Conservation (phyloP, 306 rosid genomes). For the Spatholobus suberectus region DNA sequence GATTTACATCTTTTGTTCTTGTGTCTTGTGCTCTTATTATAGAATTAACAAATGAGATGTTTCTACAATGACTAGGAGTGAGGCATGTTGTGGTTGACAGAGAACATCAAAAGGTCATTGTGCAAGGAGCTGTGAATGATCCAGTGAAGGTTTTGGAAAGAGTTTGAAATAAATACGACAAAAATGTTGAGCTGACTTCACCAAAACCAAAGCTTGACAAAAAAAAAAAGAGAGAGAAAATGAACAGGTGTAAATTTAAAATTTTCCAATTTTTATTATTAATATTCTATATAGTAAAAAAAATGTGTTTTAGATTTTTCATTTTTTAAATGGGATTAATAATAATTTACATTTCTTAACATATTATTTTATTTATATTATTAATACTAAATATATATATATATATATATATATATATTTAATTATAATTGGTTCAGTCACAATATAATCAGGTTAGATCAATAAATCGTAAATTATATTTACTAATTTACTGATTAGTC, state of each 20-base stretch:
- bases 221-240: slow-evolving; percentile 45
- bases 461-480: too few species aligned
- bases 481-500: too few species aligned
- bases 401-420: too few species aligned
- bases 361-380: too few species aligned
- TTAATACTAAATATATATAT: too few species aligned
- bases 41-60: neutral
- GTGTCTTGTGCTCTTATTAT: neutral
- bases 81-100: slow-evolving; percentile 58
- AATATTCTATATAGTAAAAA: too few species aligned
- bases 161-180: slow-evolving; percentile 63
- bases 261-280: neutral
- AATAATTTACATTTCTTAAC: neutral
- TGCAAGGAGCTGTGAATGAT: slow-evolving; percentile 58
- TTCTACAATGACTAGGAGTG: slow-evolving; percentile 55
- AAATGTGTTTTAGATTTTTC: too few species aligned
- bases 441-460: too few species aligned
- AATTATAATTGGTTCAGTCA: too few species aligned
- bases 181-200: slow-evolving; percentile 65
- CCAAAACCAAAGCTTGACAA: slow-evolving; percentile 52
- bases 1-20: too few species aligned
- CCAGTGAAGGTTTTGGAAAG: slow-evolving; percentile 64
- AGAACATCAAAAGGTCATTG: slow-evolving; percentile 55
- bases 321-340: too few species aligned
- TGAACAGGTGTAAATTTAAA: slow-evolving; percentile 40